These are phyloP conservation scores for Blastobotrys petasosporus DNA, from an alignment of 1,139 yeast genomes.

Conservation along the genomic window DNA sequence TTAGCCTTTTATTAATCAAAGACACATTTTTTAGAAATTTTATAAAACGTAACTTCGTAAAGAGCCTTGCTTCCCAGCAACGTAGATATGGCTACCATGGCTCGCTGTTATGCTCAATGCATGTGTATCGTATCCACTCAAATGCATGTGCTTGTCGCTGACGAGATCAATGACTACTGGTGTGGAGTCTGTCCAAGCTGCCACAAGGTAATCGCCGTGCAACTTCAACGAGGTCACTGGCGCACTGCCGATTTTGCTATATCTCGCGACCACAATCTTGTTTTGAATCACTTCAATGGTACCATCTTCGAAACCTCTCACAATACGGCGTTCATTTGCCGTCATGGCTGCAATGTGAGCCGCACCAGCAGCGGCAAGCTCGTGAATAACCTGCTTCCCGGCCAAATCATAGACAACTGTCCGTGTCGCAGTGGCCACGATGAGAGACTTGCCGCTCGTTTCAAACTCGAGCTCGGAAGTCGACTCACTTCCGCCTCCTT, in stretches of 20 bases:
- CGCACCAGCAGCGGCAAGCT: background rate
- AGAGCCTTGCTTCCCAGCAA: slow-evolving; percentile 15
- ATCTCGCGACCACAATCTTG: background rate
- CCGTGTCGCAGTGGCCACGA: slow-evolving; percentile 15
- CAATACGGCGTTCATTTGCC: background rate
- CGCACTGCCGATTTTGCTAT: background rate
- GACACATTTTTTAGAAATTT: background rate
- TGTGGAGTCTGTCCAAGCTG: slow-evolving; percentile 6
- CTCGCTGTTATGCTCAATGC: background rate
- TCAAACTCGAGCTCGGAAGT: slow-evolving; percentile 34
- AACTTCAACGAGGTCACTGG: background rate
- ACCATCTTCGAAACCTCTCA: background rate
- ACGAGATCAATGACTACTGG: slow-evolving; percentile 8
- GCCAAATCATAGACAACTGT: slow-evolving; percentile 10
- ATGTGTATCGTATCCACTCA: slow-evolving; percentile 3
- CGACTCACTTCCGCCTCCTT: slow-evolving; percentile 19
- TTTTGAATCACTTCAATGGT: background rate
- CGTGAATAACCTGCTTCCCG: slow-evolving; percentile 1
- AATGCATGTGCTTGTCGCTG: background rate
- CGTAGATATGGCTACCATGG: slow-evolving; percentile 6
- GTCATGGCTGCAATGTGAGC: background rate
- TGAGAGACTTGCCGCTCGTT: slow-evolving; percentile 29
- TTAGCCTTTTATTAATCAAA: background rate
- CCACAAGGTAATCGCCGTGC: background rate
- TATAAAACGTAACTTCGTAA: slow-evolving; percentile 1